phyloP scores from a whole-genome alignment of 306 rosid species.

The Dryas drummondii region DNA sequence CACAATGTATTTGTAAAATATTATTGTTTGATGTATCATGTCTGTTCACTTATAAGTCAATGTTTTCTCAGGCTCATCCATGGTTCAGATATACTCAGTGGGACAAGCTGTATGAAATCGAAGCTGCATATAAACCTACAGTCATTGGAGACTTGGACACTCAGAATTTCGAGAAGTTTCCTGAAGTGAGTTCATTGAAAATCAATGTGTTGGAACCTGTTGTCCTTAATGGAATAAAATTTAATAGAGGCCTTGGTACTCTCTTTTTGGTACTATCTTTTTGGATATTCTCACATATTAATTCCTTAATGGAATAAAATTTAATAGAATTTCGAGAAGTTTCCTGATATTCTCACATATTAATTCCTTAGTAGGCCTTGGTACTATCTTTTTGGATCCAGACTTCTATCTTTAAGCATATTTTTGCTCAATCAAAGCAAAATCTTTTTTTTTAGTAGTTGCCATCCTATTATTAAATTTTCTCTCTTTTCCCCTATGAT shows the following conservation, averaged over 20 bases:
- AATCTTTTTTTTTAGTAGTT: not conserved
- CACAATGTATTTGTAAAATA: not conserved
- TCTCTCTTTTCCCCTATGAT: not conserved
- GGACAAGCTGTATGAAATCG: constrained; percentile 92
- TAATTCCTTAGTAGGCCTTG: not conserved
- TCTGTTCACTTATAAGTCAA: constrained; percentile 10
- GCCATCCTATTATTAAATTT: constrained; percentile 2
- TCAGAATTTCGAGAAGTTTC: constrained; percentile 96
- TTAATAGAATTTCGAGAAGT: too few species aligned
- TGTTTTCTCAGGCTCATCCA: constrained; percentile 80
- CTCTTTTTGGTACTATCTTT: too few species aligned
- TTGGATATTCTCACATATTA: not conserved
- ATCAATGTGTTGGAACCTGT: not conserved
- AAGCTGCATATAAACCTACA: constrained; percentile 86
- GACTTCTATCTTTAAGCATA: not conserved
- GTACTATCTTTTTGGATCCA: not conserved
- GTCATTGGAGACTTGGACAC: constrained; percentile 92
- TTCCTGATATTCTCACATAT: not conserved
- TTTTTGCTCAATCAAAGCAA: not conserved
- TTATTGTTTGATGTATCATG: not conserved
- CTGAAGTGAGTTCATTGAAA: constrained; percentile 65
- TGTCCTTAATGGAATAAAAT: not conserved
- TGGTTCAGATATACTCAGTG: constrained; percentile 83
- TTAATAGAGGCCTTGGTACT: not conserved
- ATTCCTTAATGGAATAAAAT: too few species aligned